A percentile compares a stretch with the other conserved stretches of the same genome.
phyloP scores from a whole-genome alignment of 176 grass and related monocot species.

The Raddia guianensis region DNA sequence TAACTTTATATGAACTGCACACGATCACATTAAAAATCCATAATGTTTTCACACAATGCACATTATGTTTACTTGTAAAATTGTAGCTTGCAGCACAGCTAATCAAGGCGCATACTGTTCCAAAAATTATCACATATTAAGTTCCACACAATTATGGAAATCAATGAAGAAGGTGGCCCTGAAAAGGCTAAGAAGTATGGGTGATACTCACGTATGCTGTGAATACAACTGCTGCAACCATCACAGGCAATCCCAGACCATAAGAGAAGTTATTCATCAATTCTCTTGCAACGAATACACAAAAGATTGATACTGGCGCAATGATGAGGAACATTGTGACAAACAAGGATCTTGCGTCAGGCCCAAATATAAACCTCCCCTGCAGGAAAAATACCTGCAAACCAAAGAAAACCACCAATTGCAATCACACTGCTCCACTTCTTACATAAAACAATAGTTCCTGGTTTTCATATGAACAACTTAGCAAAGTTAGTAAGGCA shows the following conservation, averaged over 20 bases:
- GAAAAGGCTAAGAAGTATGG: not conserved
- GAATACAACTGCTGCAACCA: conserved; percentile 76
- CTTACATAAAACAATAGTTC: not conserved
- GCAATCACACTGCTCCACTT: not conserved
- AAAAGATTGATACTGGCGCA: conserved; percentile 74
- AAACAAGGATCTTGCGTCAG: conserved; percentile 90
- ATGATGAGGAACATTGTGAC: conserved; percentile 91
- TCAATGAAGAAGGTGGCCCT: not conserved
- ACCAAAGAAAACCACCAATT: not conserved
- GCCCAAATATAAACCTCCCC: conserved; percentile 97
- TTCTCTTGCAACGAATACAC: conserved; percentile 72
- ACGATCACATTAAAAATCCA: conserved; percentile 4
- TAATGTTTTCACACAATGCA: not conserved
- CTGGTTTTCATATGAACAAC: conserved; percentile 6
- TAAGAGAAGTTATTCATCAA: conserved; percentile 88
- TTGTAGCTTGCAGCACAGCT: not conserved
- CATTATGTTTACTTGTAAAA: conserved; percentile 22
- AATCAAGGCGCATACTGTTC: conserved; percentile 14
- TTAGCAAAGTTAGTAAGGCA: conserved; percentile 19
- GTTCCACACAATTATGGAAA: conserved; percentile 1
- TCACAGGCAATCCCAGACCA: conserved; percentile 69
- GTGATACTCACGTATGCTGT: conserved; percentile 76
- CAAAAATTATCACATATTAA: conserved; percentile 11
- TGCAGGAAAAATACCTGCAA: conserved; percentile 81
- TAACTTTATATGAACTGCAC: conserved; percentile 6